Percentiles rank a stretch among this genome's conserved stretches.
These are phyloP conservation scores for Globisporangium splendens DNA, from an alignment of 352 stramenopile species.

Conservation along the genomic window DNA sequence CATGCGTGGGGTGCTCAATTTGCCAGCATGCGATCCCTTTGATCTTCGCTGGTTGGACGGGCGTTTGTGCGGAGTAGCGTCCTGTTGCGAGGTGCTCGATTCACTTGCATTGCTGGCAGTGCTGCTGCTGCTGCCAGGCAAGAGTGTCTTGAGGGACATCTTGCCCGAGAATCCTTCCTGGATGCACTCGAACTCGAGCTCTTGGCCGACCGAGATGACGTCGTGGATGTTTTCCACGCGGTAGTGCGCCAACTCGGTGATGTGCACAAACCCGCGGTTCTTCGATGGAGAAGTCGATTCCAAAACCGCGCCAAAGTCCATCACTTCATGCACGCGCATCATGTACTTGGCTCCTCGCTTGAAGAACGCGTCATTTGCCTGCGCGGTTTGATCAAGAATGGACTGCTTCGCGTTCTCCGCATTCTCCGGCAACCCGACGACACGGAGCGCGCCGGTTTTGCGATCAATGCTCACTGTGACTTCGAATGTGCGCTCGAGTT, in stretches of 20 bases:
- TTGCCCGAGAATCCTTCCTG: slow-evolving; percentile 75
- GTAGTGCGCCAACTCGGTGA: slow-evolving; percentile 86
- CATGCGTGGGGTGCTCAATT: slow-evolving; percentile 1
- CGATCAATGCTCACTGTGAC: slow-evolving; percentile 78
- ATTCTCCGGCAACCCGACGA: slow-evolving; percentile 81
- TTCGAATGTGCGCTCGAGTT: slow-evolving; percentile 61
- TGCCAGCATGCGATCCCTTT: slow-evolving; percentile 9
- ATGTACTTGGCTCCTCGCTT: slow-evolving; percentile 87
- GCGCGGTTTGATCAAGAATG: slow-evolving; percentile 45
- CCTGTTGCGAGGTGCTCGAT: slow-evolving; percentile 3
- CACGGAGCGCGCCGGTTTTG: slow-evolving; percentile 78
- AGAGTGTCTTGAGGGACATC: slow-evolving; percentile 72
- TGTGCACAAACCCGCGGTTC: slow-evolving; percentile 93
- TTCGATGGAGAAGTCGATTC: slow-evolving; percentile 59
- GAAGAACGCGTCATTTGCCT: slow-evolving; percentile 52
- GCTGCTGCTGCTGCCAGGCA: slow-evolving; percentile 1
- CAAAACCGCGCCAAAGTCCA: slow-evolving; percentile 95
- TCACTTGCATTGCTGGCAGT: neutral
- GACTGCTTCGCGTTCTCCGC: slow-evolving; percentile 74
- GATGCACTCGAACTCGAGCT: slow-evolving; percentile 79
- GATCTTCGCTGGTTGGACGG: slow-evolving; percentile 22
- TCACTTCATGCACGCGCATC: slow-evolving; percentile 91
- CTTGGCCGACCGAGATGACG: slow-evolving; percentile 58
- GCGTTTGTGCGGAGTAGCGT: slow-evolving; percentile 22
- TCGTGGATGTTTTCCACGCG: slow-evolving; percentile 68